Evolutionary conservation across 1,139 yeast genomes (phyloP).

Genomic region (Suhomyces bolitotheri): DNA sequence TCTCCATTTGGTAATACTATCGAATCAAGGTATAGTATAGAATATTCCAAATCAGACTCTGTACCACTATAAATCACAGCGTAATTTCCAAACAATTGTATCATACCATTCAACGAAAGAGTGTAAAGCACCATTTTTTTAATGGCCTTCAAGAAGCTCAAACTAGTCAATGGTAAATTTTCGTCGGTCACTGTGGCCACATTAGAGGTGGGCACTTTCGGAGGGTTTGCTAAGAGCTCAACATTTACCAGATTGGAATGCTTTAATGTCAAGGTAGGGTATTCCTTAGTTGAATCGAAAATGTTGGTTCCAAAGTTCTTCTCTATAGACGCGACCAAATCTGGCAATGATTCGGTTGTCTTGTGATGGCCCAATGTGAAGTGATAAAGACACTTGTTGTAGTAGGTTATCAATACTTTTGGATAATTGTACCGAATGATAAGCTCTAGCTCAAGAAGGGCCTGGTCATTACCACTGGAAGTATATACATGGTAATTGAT

Average conservation of each 20-base stretch:
- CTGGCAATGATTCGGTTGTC: not conserved
- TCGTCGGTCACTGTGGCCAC: slow-evolving; percentile 17
- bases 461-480: slow-evolving; percentile 34
- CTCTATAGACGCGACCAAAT: slow-evolving; percentile 3
- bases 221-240: slow-evolving; percentile 30
- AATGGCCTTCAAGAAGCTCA: slow-evolving; percentile 62
- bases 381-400: slow-evolving; percentile 64
- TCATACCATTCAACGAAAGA: slow-evolving; percentile 39
- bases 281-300: slow-evolving; percentile 32
- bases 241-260: slow-evolving; percentile 31
- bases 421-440: slow-evolving; percentile 53
- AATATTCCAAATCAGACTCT: slow-evolving; percentile 17
- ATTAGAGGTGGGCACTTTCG: slow-evolving; percentile 14
- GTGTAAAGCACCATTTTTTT: slow-evolving; percentile 54
- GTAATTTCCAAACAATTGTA: slow-evolving; percentile 58
- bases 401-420: slow-evolving; percentile 54
- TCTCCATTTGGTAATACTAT: slow-evolving; percentile 55
- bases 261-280: slow-evolving; percentile 36
- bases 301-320: slow-evolving; percentile 14
- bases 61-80: slow-evolving; percentile 27
- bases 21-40: slow-evolving; percentile 54
- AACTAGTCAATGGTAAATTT: slow-evolving; percentile 47
- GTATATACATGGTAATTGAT: slow-evolving; percentile 39
- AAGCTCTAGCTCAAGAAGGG: slow-evolving; percentile 60
- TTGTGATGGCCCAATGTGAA: slow-evolving; percentile 42